Evolutionary conservation across 345 rosid genomes (phyloP).

Genomic region (Eucalyptus dawsonii): DNA sequence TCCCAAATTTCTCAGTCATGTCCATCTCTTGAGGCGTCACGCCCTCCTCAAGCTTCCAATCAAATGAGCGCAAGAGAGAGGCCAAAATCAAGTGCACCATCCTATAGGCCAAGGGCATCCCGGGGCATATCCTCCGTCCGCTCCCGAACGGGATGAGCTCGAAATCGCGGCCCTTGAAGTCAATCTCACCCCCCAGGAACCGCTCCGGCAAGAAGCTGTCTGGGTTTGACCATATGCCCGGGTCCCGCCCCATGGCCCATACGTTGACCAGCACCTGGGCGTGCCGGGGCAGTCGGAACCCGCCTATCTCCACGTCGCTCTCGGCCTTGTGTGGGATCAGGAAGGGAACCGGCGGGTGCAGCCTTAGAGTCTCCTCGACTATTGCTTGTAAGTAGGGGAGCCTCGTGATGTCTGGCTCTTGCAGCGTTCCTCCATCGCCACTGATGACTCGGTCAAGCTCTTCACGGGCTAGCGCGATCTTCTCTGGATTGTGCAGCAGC

Average conservation of each 20-base stretch:
- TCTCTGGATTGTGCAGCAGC: conserved; percentile 1
- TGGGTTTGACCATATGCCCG: background rate
- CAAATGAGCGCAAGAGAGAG: background rate
- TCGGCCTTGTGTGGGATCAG: background rate
- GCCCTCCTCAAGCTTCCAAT: conserved; percentile 1
- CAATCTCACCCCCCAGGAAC: background rate
- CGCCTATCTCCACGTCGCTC: background rate
- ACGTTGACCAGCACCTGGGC: background rate
- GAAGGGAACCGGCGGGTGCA: conserved; percentile 7
- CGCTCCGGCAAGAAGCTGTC: background rate
- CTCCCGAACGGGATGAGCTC: background rate
- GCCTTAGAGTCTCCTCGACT: conserved; percentile 3
- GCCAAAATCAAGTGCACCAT: conserved; percentile 3
- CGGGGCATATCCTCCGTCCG: conserved; percentile 12
- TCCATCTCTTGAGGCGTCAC: background rate
- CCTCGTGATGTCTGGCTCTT: conserved; percentile 2
- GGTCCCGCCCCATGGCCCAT: background rate
- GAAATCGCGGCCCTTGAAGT: background rate
- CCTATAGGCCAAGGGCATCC: background rate
- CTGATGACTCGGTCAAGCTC: background rate
- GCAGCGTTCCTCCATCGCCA: background rate
- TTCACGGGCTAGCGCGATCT: background rate
- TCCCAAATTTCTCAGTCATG: background rate
- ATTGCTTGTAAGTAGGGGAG: conserved; percentile 5
- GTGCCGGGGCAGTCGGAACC: background rate